Evolutionary conservation across 306 rosid species (phyloP), one percentile per base, ranked within the genome.

Genomic region (Rosa lucieae): DNA sequence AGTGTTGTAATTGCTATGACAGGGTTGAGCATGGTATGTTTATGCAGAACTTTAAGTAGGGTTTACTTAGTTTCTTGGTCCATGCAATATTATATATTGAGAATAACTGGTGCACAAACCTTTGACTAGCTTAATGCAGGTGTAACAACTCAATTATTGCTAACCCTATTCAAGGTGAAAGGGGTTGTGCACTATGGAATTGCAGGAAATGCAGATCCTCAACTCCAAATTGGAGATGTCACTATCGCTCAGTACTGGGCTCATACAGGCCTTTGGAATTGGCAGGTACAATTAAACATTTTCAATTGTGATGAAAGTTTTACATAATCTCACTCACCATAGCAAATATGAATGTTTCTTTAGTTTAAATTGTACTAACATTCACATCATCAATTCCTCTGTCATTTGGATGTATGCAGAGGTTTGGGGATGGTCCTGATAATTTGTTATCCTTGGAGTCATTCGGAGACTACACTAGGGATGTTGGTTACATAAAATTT

Each of bases 211-310:
- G 90, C 87, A 73, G 79, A 94, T 79, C 89, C 97, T 21, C 10
- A 86, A 18, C 87, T 94, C 43, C 94, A 89, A 62, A 86, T 92
- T 70, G 96, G 97, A 77, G 94, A 92, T 79, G 97, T 92, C 0
- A 83, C 92, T 5, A 87, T 92, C 81, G 97, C 97, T 5, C 88
- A 78, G 29, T 85, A 65, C 69, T 90, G 96, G 97, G 94, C 96
- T 10, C 98, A 94, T n/a, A 81, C 89, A 10, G 96, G 94, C 62
- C 92, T 86, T 20, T 92, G 96, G 97, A 86, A 87, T 79, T 92
- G 96, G 98, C 96, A 94, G 98, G 93, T 92, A 85, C 17, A 8
- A 11, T 44, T 44, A 10, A 9, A 7, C 47, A 7, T 72, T 32
- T 72, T 43, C 51, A 68, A 5, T 37, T 67, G 12, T 66, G 71